Base-by-base conservation (phyloP, 495 filamentous ascomycete species). In the Pyrenula massariospora region DNA sequence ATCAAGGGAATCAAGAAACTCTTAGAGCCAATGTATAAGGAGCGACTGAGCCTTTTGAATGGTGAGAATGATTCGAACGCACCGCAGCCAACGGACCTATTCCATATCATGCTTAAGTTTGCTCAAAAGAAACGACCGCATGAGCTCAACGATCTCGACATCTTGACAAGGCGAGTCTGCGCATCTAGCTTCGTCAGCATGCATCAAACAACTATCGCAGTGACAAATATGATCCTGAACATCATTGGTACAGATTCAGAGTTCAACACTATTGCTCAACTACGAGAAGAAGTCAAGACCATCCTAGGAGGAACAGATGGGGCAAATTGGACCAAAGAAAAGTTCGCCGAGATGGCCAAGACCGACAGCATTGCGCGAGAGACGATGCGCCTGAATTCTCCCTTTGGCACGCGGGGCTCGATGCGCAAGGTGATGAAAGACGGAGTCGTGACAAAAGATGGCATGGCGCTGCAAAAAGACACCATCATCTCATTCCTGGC, bases 101-200 rank as follows among this genome's bases (percentile, higher is more conserved):
- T 74, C 10, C 71, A 74, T 47, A 64, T 64, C 50, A 70, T 73
- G 68, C 31, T 73, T 0, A 61, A 62, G 15, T 70, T 58, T 58
- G 71, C 67, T 0, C 49, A 62, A 42, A 58, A 57, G 22, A 60
- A 72, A 21, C 63, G 68, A 2, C 67, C 58, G 2, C 54, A 70
- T 12, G 70, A 70, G 42, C 57, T 69, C 11, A 60, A 66, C 11
- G 57, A 61, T 54, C 25, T 65, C 2, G 47, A 66, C 25, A 60
- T 56, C 54, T 70, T 73, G 51, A 63, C 68, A 3, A 56, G 62
- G 8, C 66, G 72, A 12, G 58, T 77, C 1, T 62, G 71, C 10
- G 64, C 67, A 0, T 55, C 78, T n/a, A 76, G 73, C 54, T 77
- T 81, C 47, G 75, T 68, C 1, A 66, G 76, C 0, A 77, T 79